These are phyloP conservation scores for Helianthus annuus DNA, from an alignment of 129 eudicot genomes.

Conservation along the genomic window HanXRQr2.0-SUNRISE NC_035437.2:163693694-163694193, in stretches of 20 bases:
- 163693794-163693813: neutral
- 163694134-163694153: neutral
- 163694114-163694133: neutral
- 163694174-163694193: neutral
- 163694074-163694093: slow-evolving; percentile 8
- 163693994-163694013: neutral
- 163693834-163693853: neutral
- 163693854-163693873: neutral
- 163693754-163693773: neutral
- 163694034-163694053: slow-evolving; percentile 11
- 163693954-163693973: too few relatives aligned
- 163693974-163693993: slow-evolving; percentile 15
- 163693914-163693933: neutral
- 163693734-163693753: neutral
- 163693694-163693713: slow-evolving; percentile 30
- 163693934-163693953: too few relatives aligned
- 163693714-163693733: slow-evolving; percentile 4
- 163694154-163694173: neutral
- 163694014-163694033: neutral
- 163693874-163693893: neutral
- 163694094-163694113: neutral
- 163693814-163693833: neutral
- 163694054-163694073: slow-evolving; percentile 11
- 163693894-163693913: neutral
- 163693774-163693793: neutral